phyloP scores from a whole-genome alignment of 345 rosid genomes.

The Aquilaria yunnanensis region DNA sequence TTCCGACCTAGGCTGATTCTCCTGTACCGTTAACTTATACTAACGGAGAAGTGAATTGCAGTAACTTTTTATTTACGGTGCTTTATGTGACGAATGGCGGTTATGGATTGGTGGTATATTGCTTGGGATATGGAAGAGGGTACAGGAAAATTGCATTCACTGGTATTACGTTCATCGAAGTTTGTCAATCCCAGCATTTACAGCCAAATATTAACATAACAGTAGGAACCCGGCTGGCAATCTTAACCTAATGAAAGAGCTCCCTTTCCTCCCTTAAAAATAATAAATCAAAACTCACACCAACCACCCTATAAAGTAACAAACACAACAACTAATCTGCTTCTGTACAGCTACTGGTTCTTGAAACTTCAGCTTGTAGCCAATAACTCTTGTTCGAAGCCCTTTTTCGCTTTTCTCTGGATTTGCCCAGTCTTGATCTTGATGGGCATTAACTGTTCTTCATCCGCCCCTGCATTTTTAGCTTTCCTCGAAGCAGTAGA shows the following conservation, averaged over 20 bases:
- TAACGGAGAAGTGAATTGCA: too few relatives aligned
- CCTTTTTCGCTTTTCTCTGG: neutral
- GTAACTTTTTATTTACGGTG: too few relatives aligned
- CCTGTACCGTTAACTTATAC: too few relatives aligned
- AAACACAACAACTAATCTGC: neutral
- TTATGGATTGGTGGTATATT: too few relatives aligned
- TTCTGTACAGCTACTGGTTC: neutral
- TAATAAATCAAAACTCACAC: neutral
- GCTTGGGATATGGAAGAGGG: too few relatives aligned
- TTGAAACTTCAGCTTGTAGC: neutral
- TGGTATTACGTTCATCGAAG: too few relatives aligned
- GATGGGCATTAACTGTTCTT: neutral
- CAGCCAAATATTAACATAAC: too few relatives aligned
- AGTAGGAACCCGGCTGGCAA: too few relatives aligned
- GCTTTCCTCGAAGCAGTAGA: conserved; percentile 7
- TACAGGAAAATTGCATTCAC: too few relatives aligned
- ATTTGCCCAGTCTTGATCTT: neutral
- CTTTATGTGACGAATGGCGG: too few relatives aligned
- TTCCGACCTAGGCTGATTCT: too few relatives aligned
- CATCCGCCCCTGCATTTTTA: neutral
- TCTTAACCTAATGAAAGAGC: neutral
- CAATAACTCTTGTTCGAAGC: neutral
- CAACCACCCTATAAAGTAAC: neutral
- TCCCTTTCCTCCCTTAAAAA: neutral
- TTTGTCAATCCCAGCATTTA: too few relatives aligned